Evolutionary conservation across 495 filamentous ascomycete species (phyloP).

Genomic region (Cercophora scortea): DNA sequence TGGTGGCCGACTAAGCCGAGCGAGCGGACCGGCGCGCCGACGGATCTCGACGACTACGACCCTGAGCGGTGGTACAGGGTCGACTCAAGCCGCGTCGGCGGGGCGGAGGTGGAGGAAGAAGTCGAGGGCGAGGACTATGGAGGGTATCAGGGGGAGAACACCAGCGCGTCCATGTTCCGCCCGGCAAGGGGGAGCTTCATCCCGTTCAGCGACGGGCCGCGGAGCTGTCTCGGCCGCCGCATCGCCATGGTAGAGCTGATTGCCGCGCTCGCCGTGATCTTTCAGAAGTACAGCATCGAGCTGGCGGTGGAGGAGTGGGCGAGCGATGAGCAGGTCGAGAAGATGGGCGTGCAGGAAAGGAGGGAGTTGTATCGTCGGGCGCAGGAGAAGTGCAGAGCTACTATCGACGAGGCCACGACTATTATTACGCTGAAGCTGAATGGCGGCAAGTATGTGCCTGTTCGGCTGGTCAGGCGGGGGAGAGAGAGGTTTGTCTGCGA

Average conservation of each 20-base stretch:
- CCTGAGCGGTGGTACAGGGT: constrained; percentile 40
- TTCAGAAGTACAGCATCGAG: constrained; percentile 57
- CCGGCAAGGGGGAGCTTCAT: constrained; percentile 59
- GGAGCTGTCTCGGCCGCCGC: constrained; percentile 59
- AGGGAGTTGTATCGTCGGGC: constrained; percentile 46
- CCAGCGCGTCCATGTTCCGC: constrained; percentile 44
- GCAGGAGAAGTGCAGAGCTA: constrained; percentile 34
- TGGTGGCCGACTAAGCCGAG: constrained; percentile 50
- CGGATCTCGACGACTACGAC: constrained; percentile 38
- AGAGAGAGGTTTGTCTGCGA: constrained; percentile 49
- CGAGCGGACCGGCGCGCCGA: constrained; percentile 21
- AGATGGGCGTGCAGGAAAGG: constrained; percentile 42
- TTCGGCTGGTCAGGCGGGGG: constrained; percentile 56
- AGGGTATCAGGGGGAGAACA: constrained; percentile 46
- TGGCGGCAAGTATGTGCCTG: constrained; percentile 43
- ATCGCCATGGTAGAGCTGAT: constrained; percentile 74
- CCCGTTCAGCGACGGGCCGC: constrained; percentile 65
- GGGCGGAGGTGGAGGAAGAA: constrained; percentile 5
- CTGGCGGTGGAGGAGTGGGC: constrained; percentile 55
- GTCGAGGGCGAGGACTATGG: constrained; percentile 46
- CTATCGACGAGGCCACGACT: constrained; percentile 39
- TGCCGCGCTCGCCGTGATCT: constrained; percentile 59
- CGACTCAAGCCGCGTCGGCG: not conserved
- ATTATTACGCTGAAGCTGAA: constrained; percentile 59
- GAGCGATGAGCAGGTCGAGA: constrained; percentile 50